phyloP scores from a whole-genome alignment of 768 basidiomycete genomes.

The Suillus subaureus region DNA sequence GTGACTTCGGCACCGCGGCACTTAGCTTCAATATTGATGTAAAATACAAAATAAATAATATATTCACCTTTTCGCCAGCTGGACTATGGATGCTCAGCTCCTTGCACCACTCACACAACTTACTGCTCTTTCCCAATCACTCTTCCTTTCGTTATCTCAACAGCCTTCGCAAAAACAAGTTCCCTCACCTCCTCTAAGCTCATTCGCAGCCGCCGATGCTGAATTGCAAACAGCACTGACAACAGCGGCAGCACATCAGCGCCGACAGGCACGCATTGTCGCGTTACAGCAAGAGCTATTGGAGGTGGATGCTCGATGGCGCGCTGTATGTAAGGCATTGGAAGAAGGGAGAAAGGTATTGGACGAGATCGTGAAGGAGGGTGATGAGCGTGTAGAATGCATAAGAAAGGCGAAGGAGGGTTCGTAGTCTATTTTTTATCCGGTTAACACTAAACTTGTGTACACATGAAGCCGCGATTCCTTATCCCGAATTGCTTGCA shows the following conservation, averaged over 20 bases:
- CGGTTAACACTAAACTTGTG: constrained; percentile 1
- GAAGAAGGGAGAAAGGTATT: constrained; percentile 69
- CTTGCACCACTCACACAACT: constrained; percentile 64
- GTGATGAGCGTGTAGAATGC: constrained; percentile 69
- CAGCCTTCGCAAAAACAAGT: constrained; percentile 57
- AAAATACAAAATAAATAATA: background rate
- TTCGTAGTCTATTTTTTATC: constrained; percentile 30
- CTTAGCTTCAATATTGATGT: background rate
- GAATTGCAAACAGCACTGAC: constrained; percentile 69
- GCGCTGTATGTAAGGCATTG: constrained; percentile 65
- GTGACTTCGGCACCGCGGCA: background rate
- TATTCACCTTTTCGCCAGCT: background rate
- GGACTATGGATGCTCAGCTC: constrained; percentile 54
- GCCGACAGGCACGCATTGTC: constrained; percentile 75
- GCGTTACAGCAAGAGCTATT: constrained; percentile 70
- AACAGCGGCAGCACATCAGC: constrained; percentile 70
- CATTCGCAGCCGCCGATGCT: constrained; percentile 52
- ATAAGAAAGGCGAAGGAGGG: constrained; percentile 76
- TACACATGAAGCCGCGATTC: constrained; percentile 60
- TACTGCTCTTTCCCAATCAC: constrained; percentile 61
- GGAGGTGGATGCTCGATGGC: constrained; percentile 66
- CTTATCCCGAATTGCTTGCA: constrained; percentile 79
- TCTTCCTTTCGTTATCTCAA: constrained; percentile 66
- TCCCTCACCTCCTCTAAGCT: constrained; percentile 54
- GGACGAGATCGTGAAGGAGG: constrained; percentile 71